Conservation (phyloP, 306 rosid species). For the Prunus dulcis region DNA sequence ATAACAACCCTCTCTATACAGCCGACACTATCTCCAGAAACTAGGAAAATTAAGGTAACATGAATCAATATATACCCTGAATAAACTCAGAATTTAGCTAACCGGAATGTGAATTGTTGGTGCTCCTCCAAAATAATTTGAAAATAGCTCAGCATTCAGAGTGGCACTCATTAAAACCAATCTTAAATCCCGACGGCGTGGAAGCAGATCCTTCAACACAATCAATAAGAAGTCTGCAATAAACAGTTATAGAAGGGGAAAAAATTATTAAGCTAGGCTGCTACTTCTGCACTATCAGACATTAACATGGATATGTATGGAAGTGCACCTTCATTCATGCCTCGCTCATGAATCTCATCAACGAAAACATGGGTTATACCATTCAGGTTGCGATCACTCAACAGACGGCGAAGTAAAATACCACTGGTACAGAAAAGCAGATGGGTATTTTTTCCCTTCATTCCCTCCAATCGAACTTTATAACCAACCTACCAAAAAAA, state of each 20-base stretch:
- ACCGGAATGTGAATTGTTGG: constrained; percentile 59
- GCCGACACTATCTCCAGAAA: background rate
- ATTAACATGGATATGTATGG: background rate
- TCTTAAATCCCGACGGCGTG: constrained; percentile 50
- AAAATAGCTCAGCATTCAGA: constrained; percentile 60
- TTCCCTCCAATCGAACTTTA: constrained; percentile 62
- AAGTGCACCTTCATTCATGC: constrained; percentile 59
- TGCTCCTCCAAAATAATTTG: constrained; percentile 53
- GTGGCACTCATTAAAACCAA: constrained; percentile 60
- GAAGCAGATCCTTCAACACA: constrained; percentile 56
- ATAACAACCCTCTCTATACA: background rate
- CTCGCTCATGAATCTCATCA: constrained; percentile 66
- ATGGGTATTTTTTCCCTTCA: constrained; percentile 60
- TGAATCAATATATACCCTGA: background rate
- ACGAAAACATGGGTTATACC: constrained; percentile 60
- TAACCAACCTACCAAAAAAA: constrained; percentile 69
- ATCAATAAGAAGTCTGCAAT: constrained; percentile 52
- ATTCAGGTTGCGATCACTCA: constrained; percentile 52
- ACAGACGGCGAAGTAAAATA: constrained; percentile 54
- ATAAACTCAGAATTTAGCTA: constrained; percentile 16
- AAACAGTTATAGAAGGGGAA: background rate
- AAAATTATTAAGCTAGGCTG: background rate
- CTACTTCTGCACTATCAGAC: constrained; percentile 12
- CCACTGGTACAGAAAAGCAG: constrained; percentile 62
- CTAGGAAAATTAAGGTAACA: background rate